phyloP scores from a whole-genome alignment of 2,329 filamentous ascomycete species.

The Exophiala sideris region DNA sequence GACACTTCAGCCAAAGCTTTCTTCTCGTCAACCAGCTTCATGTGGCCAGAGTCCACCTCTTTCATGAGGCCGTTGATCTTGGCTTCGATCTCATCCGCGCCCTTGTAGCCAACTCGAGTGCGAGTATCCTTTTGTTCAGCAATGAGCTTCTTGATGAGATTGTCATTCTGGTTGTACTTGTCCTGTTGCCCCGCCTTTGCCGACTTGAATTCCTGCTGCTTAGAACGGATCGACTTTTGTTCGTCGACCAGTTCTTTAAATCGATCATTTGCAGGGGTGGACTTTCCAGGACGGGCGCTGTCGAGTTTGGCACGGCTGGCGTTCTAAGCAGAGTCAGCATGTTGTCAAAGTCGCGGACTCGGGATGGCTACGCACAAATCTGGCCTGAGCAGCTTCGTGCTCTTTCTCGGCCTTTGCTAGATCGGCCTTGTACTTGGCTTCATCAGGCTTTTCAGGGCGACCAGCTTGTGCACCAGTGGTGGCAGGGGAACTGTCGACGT shows the following conservation, averaged over 20 bases:
- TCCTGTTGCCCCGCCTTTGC: conserved; percentile 75
- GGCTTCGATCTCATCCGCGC: conserved; percentile 77
- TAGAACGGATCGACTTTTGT: conserved; percentile 76
- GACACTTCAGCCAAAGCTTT: conserved; percentile 84
- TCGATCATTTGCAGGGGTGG: conserved; percentile 72
- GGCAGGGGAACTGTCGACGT: conserved; percentile 33
- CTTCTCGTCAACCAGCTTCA: conserved; percentile 97
- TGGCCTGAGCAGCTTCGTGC: conserved; percentile 71
- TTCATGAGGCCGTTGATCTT: conserved; percentile 78
- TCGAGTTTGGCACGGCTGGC: conserved; percentile 87
- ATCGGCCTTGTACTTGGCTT: conserved; percentile 75
- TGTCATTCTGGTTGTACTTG: conserved; percentile 87
- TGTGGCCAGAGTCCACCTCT: conserved; percentile 80
- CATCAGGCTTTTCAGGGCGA: conserved; percentile 83
- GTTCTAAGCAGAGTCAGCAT: conserved; percentile 55
- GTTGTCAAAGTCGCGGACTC: background rate
- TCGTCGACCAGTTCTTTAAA: conserved; percentile 68
- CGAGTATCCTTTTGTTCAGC: conserved; percentile 83
- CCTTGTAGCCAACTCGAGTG: conserved; percentile 80
- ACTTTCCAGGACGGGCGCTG: conserved; percentile 74
- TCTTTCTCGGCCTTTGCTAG: conserved; percentile 83
- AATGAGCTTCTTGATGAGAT: conserved; percentile 80
- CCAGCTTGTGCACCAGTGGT: conserved; percentile 36
- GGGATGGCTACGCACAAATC: conserved; percentile 51
- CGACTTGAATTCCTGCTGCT: conserved; percentile 84